Base-by-base conservation (phyloP, 2,329 filamentous ascomycete species). In the Coniochaeta sp. region DNA sequence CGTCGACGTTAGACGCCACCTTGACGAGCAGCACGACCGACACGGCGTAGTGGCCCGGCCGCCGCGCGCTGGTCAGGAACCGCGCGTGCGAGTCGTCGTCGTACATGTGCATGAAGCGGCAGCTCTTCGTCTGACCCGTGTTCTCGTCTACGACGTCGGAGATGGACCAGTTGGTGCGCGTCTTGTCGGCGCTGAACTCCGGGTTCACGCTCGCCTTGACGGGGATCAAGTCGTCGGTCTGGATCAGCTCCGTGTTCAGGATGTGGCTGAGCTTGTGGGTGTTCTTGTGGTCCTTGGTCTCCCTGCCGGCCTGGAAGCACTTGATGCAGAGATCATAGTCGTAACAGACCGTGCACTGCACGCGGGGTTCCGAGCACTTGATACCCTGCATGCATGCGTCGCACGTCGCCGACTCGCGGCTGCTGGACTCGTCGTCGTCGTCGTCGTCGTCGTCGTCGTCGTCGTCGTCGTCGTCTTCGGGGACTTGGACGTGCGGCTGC, bases 231-330 rank as follows among this genome's bases (percentile, higher is more conserved):
- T 58, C 57, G 57, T 58, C 57, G 36, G 57, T 40, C 40, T 44
- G 36, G 14, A 58, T 58, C 19, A 44, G 40, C 22, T 17, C 36
- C 57, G 57, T 44, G 36, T 58, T 58, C 22, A 58, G 57, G 38
- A 58, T 50, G 28, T 58, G 57, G 57, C 57, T 58, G 14, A 58
- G 26, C 28, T 58, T 58, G 57, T 58, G 57, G 24, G 34, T 47
- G 57, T 34, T 32, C 38, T 47, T 42, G 57, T 58, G 57, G 55
- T 40, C 42, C 28, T 55, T 55, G 52, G 52, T 55, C 52, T 55
- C 52, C 12, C 34, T 55, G 52, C 52, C 52, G 2, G 52, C 52
- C 34, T 55, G 52, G 16, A 55, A 55, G 26, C 52, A 55, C 26
- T 30, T 30, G 26, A 55, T 55, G 52, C 52, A 55, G 52, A 55